Base-by-base conservation (phyloP, 2,329 filamentous ascomycete species). In the Colletotrichum navitas region DNA sequence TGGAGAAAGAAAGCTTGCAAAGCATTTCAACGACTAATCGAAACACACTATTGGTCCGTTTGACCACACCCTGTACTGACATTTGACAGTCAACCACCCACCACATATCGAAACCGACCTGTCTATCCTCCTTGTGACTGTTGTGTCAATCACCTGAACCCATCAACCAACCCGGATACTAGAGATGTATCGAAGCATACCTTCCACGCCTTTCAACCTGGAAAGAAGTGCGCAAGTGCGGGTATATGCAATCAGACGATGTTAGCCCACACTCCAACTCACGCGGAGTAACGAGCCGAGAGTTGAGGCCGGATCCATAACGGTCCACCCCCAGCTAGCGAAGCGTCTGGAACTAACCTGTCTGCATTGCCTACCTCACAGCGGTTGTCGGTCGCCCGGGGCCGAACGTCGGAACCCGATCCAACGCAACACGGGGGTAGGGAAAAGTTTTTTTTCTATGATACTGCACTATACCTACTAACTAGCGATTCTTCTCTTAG, bases 21-120 rank as follows among this genome's bases (percentile, higher is more conserved):
- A n/a, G 21, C 26, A 69, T 60, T 55, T 45, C 34, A n/a, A 63
- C 56, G 64, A 71, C 64, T 71, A 68, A 63, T 49, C 54, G 52
- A 71, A 71, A 68, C 47, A 71, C 52, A n/a, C 58, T 21, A 68
- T 68, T 71, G 68, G 64, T 41, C 51, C 7, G 47, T 45, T 58
- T 43, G 12, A 26, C n/a, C 16, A 21, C 51, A 32, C 67, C 41
- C 41, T 59, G 24, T 26, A 56, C 24, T 51, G 52, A 34, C 63
- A 54, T n/a, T 41, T 10, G 12, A 21, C 26, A 43, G 47, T 36
- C 63, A 56, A 51, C 41, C 52, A 56, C n/a, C 18, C 39, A 14
- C 26, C 14, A 60, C 55, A 70, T 67, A 54, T 43, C 43, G 5
- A 45, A 32, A 24, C 56, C 54, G 24, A 34, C 41, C 24, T 18